Evolutionary conservation across 2,329 filamentous ascomycete species (phyloP).

Genomic region (Neonectria faginata): DNA sequence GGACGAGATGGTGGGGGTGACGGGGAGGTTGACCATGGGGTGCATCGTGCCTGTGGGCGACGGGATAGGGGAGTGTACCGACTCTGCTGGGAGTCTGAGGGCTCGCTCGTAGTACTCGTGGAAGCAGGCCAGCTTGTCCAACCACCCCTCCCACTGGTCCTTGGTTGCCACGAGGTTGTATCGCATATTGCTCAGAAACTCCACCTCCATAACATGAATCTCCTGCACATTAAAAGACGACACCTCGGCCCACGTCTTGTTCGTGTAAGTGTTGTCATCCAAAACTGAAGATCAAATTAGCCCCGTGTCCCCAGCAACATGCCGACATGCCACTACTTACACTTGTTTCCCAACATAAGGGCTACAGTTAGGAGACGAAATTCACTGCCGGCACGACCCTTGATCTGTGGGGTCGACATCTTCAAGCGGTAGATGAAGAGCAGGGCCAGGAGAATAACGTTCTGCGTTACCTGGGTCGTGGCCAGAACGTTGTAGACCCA

Average conservation of each 20-base stretch:
- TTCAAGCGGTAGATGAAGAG: constrained; percentile 95
- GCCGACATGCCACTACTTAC: constrained; percentile 58
- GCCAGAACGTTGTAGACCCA: constrained; percentile 93
- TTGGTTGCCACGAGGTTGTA: constrained; percentile 91
- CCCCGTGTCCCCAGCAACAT: constrained; percentile 31
- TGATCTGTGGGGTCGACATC: constrained; percentile 87
- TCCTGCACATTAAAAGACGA: constrained; percentile 93
- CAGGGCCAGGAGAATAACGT: constrained; percentile 89
- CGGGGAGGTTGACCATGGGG: constrained; percentile 47
- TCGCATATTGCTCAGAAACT: constrained; percentile 98
- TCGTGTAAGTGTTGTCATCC: constrained; percentile 99
- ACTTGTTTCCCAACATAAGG: constrained; percentile 98
- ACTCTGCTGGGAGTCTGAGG: constrained; percentile 57
- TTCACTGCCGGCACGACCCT: constrained; percentile 92
- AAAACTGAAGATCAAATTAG: constrained; percentile 68
- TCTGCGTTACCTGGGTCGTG: constrained; percentile 95
- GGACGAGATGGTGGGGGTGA: constrained; percentile 49
- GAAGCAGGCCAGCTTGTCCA: constrained; percentile 84
- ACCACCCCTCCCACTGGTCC: constrained; percentile 88
- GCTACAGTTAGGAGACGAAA: constrained; percentile 93
- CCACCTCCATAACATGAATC: constrained; percentile 99
- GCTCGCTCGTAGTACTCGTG: constrained; percentile 84
- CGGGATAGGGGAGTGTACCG: constrained; percentile 60
- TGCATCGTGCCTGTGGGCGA: constrained; percentile 59
- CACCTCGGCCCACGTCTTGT: constrained; percentile 99